These are phyloP conservation scores for Pestalotiopsis fici DNA, from an alignment of 2,329 filamentous ascomycete species.

Conservation along the genomic window DNA sequence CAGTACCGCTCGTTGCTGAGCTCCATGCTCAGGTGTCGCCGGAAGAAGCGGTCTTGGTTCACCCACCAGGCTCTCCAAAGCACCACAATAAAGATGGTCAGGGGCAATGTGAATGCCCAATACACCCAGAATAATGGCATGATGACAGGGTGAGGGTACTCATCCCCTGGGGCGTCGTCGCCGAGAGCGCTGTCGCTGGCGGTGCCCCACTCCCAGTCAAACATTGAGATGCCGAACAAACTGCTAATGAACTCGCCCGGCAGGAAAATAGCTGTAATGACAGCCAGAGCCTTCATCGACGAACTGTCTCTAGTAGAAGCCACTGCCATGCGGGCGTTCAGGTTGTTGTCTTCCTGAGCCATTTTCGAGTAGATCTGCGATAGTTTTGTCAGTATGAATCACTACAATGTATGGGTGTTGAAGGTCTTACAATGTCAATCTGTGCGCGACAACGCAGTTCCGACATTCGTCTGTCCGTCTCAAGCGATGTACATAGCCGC, in stretches of 20 bases:
- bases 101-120: slow-evolving; percentile 44
- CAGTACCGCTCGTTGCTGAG: slow-evolving; percentile 50
- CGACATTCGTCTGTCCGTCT: slow-evolving; percentile 47
- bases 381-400: neutral
- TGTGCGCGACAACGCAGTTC: slow-evolving; percentile 47
- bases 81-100: slow-evolving; percentile 42
- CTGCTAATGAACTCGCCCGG: slow-evolving; percentile 47
- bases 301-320: slow-evolving; percentile 69
- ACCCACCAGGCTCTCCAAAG: slow-evolving; percentile 50
- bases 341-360: slow-evolving; percentile 49
- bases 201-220: slow-evolving; percentile 38
- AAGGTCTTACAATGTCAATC: slow-evolving; percentile 42
- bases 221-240: slow-evolving; percentile 49
- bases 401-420: no score
- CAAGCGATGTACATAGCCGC: slow-evolving; percentile 43
- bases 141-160: slow-evolving; percentile 31
- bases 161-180: slow-evolving; percentile 28
- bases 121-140: slow-evolving; percentile 47
- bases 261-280: slow-evolving; percentile 49
- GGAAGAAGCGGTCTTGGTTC: slow-evolving; percentile 45
- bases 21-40: slow-evolving; percentile 44
- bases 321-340: slow-evolving; percentile 63
- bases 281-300: slow-evolving; percentile 48
- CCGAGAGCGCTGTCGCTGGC: slow-evolving; percentile 28
- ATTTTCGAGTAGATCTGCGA: slow-evolving; percentile 47